These are phyloP conservation scores for Mallotus japonicus DNA, from an alignment of 441 rosid species.

Conservation along the genomic window DNA sequence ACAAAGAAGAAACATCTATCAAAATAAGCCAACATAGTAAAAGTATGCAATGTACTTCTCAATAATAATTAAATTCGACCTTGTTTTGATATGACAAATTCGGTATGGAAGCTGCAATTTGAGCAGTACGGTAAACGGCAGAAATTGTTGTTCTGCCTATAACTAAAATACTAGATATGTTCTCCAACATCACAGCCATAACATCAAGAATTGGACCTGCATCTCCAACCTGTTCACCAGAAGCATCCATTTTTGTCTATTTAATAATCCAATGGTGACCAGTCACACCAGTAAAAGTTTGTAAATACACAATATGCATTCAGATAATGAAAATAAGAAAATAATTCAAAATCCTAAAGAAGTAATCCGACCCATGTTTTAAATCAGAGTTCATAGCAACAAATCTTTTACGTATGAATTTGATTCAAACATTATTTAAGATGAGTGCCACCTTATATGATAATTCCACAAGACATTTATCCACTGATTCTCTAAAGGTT, in stretches of 20 bases:
- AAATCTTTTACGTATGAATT: not conserved
- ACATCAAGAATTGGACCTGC: constrained; percentile 88
- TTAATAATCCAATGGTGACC: constrained; percentile 10
- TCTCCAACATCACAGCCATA: constrained; percentile 92
- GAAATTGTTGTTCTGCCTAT: constrained; percentile 73
- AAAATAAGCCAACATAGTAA: not conserved
- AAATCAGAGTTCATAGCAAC: constrained; percentile 14
- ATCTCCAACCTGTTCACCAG: constrained; percentile 73
- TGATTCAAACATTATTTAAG: not conserved
- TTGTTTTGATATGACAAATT: constrained; percentile 78
- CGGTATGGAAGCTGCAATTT: constrained; percentile 79
- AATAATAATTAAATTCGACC: constrained; percentile 38
- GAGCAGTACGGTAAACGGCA: constrained; percentile 88
- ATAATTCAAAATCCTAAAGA: constrained; percentile 14
- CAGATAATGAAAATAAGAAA: not conserved
- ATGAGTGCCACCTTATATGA: constrained; percentile 55
- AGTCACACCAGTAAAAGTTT: constrained; percentile 5
- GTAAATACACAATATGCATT: not conserved
- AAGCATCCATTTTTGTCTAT: constrained; percentile 27
- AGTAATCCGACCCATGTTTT: constrained; percentile 12
- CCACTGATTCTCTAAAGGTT: constrained; percentile 62
- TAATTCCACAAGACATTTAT: constrained; percentile 79
- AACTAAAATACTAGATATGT: constrained; percentile 67
- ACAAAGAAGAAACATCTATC: constrained; percentile 18
- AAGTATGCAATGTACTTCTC: constrained; percentile 7